Base-by-base conservation (phyloP, 2,329 filamentous ascomycete species). In the Exophiala xenobiotica region DNA sequence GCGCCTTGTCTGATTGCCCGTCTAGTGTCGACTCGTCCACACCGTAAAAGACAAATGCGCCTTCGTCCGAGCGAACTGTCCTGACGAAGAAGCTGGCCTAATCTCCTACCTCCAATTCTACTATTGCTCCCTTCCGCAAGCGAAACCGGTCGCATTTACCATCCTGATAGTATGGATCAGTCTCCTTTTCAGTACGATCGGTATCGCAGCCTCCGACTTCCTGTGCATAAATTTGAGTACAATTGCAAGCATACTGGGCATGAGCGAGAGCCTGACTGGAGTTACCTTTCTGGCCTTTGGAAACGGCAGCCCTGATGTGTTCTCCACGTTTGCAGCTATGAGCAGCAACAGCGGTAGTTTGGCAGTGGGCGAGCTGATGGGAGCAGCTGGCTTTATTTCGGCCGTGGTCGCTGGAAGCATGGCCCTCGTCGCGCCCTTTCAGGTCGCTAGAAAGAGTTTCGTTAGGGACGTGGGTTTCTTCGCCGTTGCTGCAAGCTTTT, bases 311-410 rank as follows among this genome's bases (percentile, higher is more conserved):
- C 93, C 93, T 2, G 93, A 99, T 70, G 91, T 99, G 39, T 99
- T 99, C 70, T 96, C 91, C 60, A 99, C 93, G 2, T 97, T 99
- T 72, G 93, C 93, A 12, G 95, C 93, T 61, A 97, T 99, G 90
- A 86, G 85, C 64, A 96, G 91, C 19, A 90, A 97, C 65, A 96
- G 91, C 67, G 92, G 92, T n/a, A 95, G 91, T 73, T 81, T 99
- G 77, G 93, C 93, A 1, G 84, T 99, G 33, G 93, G 93, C 39
- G 93, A 99, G 73, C 78, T 99, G 44, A 90, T 99, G 46, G 93
- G 93, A 26, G 93, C 93, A 8, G 93, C 93, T 26, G 85, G 89
- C 57, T 99, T 99, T 72, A 99, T 99, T 68, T 95, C 91, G 1
- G 88, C 91, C 1, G 92, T 99, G 14, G 93, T 99, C 26, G 90